Percentiles rank a stretch among this genome's conserved stretches.
Evolutionary conservation across 2,329 filamentous ascomycete species (phyloP).

Genomic region (Claviceps cyperi): DNA sequence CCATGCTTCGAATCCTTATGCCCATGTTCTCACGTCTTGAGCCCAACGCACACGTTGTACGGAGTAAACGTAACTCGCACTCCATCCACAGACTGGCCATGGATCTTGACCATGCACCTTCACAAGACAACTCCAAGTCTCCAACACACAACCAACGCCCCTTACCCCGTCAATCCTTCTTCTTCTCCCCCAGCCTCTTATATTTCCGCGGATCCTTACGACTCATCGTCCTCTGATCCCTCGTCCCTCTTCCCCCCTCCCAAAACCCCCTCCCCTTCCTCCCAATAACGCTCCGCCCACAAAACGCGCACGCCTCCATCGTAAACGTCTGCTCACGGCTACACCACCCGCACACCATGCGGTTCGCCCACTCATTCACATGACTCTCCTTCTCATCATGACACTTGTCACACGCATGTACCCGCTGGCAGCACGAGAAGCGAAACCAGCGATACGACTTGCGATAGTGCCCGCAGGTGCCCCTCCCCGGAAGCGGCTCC

Average conservation of each 20-base stretch:
- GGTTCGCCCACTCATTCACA: constrained; percentile 64
- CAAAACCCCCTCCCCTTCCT: constrained; percentile 58
- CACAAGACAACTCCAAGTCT: too few species aligned
- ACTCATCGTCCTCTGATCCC: constrained; percentile 57
- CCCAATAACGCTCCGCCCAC: constrained; percentile 54
- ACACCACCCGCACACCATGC: constrained; percentile 73
- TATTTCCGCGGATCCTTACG: constrained; percentile 64
- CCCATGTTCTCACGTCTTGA: too few species aligned
- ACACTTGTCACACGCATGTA: constrained; percentile 54
- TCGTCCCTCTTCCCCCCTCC: constrained; percentile 76
- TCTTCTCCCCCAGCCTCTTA: constrained; percentile 37
- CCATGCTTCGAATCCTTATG: too few species aligned
- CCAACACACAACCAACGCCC: too few species aligned
- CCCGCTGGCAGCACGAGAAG: constrained; percentile 46
- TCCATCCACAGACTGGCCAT: too few species aligned
- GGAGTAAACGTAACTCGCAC: too few species aligned
- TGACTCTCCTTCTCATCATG: constrained; percentile 61
- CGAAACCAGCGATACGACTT: constrained; percentile 50
- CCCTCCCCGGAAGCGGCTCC: constrained; percentile 37
- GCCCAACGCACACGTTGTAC: too few species aligned
- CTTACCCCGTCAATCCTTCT: neutral
- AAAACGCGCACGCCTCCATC: constrained; percentile 61
- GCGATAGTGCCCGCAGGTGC: constrained; percentile 43
- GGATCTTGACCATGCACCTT: too few species aligned
- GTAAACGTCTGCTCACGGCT: constrained; percentile 69